phyloP scores from a whole-genome alignment of 352 stramenopile genomes.

The Phytophthora cryptogea region DNA sequence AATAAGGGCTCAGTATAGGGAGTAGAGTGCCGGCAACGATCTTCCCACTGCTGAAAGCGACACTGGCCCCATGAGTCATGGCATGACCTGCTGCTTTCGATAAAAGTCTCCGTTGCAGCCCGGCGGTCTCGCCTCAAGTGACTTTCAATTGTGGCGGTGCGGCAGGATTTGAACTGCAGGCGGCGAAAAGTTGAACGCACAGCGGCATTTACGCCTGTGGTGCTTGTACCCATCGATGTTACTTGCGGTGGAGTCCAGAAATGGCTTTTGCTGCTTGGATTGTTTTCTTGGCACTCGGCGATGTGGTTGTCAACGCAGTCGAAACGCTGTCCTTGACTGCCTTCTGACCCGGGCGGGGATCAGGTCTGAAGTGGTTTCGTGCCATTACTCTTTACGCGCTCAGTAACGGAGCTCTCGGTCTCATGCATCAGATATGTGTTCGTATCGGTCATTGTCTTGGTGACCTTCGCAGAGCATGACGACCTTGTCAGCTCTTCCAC shows the following conservation, averaged over 20 bases:
- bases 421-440: conserved; percentile 6
- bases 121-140: conserved; percentile 4
- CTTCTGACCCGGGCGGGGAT: neutral
- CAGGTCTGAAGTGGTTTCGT: neutral
- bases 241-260: neutral
- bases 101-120: neutral
- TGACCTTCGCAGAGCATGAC: neutral
- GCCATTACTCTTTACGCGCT: neutral
- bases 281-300: conserved; percentile 5
- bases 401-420: conserved; percentile 2
- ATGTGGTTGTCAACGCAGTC: conserved; percentile 1
- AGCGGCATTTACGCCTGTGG: neutral
- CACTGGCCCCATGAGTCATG: neutral
- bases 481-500: neutral
- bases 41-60: neutral
- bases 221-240: neutral
- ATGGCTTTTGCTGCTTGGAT: conserved; percentile 16
- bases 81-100: neutral
- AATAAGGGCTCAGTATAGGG: too few relatives aligned
- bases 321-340: conserved; percentile 9
- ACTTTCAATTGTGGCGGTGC: neutral
- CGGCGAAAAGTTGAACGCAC: conserved; percentile 6
- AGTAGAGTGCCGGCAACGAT: neutral
- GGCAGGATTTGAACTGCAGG: conserved; percentile 12
- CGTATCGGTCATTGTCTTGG: conserved; percentile 5